A percentile compares a stretch with the other conserved stretches of the same genome.
phyloP scores from a whole-genome alignment of 2,329 filamentous ascomycete genomes.

The Thielaviopsis ethacetica region DNA sequence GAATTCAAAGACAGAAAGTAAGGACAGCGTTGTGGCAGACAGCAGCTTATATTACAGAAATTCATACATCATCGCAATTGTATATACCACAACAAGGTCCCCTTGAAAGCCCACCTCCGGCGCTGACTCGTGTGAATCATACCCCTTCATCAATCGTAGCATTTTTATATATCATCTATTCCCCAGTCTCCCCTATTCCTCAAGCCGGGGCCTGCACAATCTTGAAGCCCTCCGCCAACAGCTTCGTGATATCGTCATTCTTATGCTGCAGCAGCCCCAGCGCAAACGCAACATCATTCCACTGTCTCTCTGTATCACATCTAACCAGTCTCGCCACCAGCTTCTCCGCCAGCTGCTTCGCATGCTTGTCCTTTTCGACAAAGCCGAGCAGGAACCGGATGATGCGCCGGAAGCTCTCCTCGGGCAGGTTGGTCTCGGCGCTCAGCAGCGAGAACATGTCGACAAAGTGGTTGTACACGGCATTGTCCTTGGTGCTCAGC shows the following conservation, averaged over 20 bases:
- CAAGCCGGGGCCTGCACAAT: constrained; percentile 47
- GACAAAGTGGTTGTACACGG: constrained; percentile 97
- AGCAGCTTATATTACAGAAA: neutral
- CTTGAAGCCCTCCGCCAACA: constrained; percentile 60
- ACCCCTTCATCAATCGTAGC: neutral
- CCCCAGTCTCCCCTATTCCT: constrained; percentile 4
- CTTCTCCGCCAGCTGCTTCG: constrained; percentile 84
- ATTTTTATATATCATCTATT: neutral
- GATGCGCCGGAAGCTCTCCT: constrained; percentile 73
- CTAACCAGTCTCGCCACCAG: constrained; percentile 69
- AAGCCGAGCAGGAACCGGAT: constrained; percentile 89
- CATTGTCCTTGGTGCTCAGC: constrained; percentile 93
- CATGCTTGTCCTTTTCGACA: constrained; percentile 98
- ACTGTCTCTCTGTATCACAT: constrained; percentile 86
- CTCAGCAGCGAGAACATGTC: constrained; percentile 95
- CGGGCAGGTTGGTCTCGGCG: constrained; percentile 62
- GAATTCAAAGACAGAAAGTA: neutral
- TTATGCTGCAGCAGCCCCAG: constrained; percentile 81
- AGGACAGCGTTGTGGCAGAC: neutral
- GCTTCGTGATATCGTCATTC: constrained; percentile 73
- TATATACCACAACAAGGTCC: neutral
- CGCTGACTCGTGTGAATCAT: neutral
- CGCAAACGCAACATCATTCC: constrained; percentile 94
- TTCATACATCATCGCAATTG: neutral
- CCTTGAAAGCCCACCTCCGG: neutral